Evolutionary conservation across 257 asterid genomes (phyloP), one percentile per base, ranked within the genome.

Genomic region (Solanum verrucosum): DNA sequence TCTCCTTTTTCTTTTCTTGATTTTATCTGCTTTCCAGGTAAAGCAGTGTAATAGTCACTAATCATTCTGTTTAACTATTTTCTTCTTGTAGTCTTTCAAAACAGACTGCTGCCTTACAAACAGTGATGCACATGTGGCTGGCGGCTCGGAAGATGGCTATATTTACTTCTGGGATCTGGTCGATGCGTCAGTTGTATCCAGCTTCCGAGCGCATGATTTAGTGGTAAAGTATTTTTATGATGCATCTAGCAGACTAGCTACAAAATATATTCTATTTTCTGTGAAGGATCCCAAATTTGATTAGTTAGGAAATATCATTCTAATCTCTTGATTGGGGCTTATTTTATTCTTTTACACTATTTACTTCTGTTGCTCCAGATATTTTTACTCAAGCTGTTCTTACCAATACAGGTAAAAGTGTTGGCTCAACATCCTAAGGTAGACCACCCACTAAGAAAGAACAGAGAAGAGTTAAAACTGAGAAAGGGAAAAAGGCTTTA

Each of bases 141-240:
- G 99, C 73, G 98, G 99, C 86, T 96, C 99, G 10, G 98, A 96
- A 93, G 98, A 96, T 89, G 99, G 99, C 84, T 91, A 89, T 87
- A 89, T 96, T 83, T 97, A 95, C 90, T 94, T 92, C 88, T 97
- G 99, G 99, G 99, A 97, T 92, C 95, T 97, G 88, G 99, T 97
- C 67, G 98, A 97, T 90, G 98, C 98, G 42, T 92, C 94, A 20
- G 93, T 94, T 4, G 92, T 92, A 18, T 92, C 98, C 88, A 92
- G 92, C 60, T 97, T 97, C 85, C 93, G 90, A 87, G 99, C 98
- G 81, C 99, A 97, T 91, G 89, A 98, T 31, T 95, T 95, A 2
- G 99, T 97, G 98, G 99, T 96, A 95, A 92, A 49, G 87, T 60
- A 56, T 42, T 73, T 10, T n/a, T n/a, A n/a, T n/a, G 8, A 63